Evolutionary conservation across 441 rosid species (phyloP), one percentile per base, ranked within the genome.

Genomic region (Pelargonium citronellum): DNA sequence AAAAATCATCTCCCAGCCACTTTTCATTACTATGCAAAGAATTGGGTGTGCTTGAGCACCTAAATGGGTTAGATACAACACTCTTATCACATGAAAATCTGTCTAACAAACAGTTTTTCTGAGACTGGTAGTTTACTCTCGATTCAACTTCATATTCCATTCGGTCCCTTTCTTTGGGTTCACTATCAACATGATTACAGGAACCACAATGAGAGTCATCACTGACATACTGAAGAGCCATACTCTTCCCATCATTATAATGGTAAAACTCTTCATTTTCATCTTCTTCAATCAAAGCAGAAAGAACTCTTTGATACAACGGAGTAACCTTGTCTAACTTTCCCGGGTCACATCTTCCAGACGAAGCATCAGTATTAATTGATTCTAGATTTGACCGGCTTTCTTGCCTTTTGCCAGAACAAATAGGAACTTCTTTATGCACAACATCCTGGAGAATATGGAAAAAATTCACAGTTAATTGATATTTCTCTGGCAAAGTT

Each of bases 241-340:
- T 70, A 73, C 83, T 91, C 78, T 87, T 89, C 70, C 86, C 87
- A 73, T 83, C 92, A 72, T 73, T 69, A 37, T 72, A 79, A 53
- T 80, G 84, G 77, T 67, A 76, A 67, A 78, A 69, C 74, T 83
- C 88, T 37, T 82, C 98, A 74, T 75, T 77, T 71, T 92, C 99
- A 76, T 92, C 99, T 83, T 95, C 98, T 76, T 88, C 95, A 69
- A 95, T 92, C 77, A 95, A 81, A 71, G 99, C 94, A 73, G 98
- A 90, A 71, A 95, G 94, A 68, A 92, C 88, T 81, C 98, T 86
- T 80, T 88, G 91, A 84, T 83, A 92, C 74, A 91, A 72, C 51
- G 98, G 90, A 75, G 85, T 82, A 71, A 75, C 84, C 79, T 86
- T 89, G 62, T 80, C 89, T 74, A 82, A 77, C 67, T 83, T 82